Conservation (phyloP, 2,329 filamentous ascomycete species). For the Penicillium sp. region DNA sequence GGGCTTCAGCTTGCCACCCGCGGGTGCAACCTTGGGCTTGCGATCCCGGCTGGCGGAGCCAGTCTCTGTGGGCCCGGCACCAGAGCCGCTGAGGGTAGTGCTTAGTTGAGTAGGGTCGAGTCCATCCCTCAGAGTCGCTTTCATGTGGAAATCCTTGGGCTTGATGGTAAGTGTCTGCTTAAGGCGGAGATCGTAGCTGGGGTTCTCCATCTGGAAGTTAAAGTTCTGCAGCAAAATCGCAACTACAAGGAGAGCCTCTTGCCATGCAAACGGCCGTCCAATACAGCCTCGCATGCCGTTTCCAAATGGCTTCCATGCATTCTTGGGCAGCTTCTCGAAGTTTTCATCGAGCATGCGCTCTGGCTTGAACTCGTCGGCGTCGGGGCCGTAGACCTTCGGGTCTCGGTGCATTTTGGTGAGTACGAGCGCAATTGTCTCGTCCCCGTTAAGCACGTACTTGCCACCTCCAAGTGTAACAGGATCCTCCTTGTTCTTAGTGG, state of each 20-base stretch:
- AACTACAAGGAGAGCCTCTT: conserved; percentile 57
- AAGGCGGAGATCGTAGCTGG: conserved; percentile 37
- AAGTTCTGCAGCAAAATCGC: conserved; percentile 63
- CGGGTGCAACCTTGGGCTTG: conserved; percentile 15
- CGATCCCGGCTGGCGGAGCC: conserved; percentile 13
- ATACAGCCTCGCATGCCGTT: conserved; percentile 64
- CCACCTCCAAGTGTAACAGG: conserved; percentile 48
- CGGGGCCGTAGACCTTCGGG: conserved; percentile 55
- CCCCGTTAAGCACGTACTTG: conserved; percentile 52
- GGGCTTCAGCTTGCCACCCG: conserved; percentile 30
- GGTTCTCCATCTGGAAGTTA: conserved; percentile 55
- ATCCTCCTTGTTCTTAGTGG: conserved; percentile 35
- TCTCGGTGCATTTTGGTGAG: conserved; percentile 53
- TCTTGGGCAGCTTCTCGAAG: conserved; percentile 56
- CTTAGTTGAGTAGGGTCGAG: conserved; percentile 40
- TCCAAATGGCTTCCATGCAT: conserved; percentile 66
- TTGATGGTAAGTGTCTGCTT: conserved; percentile 36
- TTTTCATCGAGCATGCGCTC: conserved; percentile 64
- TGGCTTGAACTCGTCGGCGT: conserved; percentile 58
- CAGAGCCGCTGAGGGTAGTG: conserved; percentile 25
- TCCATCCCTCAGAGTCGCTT: conserved; percentile 47
- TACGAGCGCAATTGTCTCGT: conserved; percentile 44
- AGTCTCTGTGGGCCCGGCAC: conserved; percentile 6
- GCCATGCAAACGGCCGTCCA: conserved; percentile 64
- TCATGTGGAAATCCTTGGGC: conserved; percentile 53